These are phyloP conservation scores for Fusarium nurragi DNA, from an alignment of 2,329 filamentous ascomycete genomes.

Conservation along the genomic window DNA sequence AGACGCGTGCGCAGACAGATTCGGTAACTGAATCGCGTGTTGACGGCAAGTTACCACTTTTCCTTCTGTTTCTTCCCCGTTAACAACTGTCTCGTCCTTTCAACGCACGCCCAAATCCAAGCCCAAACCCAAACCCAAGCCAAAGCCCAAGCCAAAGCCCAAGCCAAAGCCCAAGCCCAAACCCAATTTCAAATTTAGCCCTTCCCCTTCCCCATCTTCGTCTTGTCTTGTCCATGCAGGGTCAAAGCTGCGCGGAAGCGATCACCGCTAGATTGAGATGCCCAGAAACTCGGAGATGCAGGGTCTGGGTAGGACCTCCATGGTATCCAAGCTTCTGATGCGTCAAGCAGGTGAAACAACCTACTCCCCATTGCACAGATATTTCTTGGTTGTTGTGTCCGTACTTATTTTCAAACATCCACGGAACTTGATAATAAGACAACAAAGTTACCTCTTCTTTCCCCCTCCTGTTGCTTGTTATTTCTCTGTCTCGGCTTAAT, in stretches of 20 bases:
- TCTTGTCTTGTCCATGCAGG: conserved; percentile 18
- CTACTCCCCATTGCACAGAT: conserved; percentile 7
- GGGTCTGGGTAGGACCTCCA: conserved; percentile 23
- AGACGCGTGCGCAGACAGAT: conserved; percentile 8
- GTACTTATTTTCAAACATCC: not conserved
- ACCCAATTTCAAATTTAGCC: not conserved
- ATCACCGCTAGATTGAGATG: conserved; percentile 36
- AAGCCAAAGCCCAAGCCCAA: conserved; percentile 12
- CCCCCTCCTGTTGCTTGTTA: not conserved
- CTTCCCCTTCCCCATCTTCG: conserved; percentile 5
- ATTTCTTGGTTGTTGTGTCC: not conserved
- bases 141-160: too few relatives aligned
- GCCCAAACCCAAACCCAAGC: conserved; percentile 6
- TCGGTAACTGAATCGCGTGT: conserved; percentile 1
- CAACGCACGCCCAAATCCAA: too few relatives aligned
- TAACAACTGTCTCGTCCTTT: not conserved
- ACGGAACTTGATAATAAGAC: not conserved
- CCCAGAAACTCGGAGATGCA: conserved; percentile 31
- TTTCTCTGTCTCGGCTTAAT: conserved; percentile 15
- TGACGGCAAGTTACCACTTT: conserved; percentile 5
- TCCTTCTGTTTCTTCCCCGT: not conserved
- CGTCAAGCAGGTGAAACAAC: conserved; percentile 22
- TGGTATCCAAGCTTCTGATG: conserved; percentile 33
- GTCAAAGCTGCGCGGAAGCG: conserved; percentile 31
- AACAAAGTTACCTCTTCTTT: not conserved